Conservation (phyloP, 1,284 basidiomycete species). For the Paramarasmius palmivorus region DNA sequence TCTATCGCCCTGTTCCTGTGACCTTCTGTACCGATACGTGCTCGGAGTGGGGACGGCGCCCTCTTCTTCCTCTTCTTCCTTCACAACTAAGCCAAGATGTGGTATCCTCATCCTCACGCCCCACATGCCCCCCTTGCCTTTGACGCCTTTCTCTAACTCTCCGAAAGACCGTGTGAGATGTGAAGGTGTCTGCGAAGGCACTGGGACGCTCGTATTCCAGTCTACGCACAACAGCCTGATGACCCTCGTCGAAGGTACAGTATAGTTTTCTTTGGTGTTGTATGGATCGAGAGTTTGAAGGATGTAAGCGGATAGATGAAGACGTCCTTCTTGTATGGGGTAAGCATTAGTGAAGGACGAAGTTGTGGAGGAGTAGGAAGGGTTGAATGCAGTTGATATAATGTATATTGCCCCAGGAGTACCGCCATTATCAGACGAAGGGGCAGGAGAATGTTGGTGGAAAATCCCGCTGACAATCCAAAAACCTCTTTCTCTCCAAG, state of each 20-base stretch:
- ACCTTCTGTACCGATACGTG: too few species aligned
- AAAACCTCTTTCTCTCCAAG: conserved; percentile 90
- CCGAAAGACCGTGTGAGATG: conserved; percentile 80
- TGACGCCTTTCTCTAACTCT: conserved; percentile 59
- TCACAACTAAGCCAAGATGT: background rate
- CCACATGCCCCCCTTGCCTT: background rate
- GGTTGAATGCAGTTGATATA: conserved; percentile 76
- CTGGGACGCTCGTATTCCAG: conserved; percentile 85
- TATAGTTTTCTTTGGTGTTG: conserved; percentile 84
- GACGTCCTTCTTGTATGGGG: conserved; percentile 73
- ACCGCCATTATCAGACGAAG: conserved; percentile 18
- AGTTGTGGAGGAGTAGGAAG: conserved; percentile 59
- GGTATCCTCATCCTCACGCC: background rate
- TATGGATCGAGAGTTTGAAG: conserved; percentile 97
- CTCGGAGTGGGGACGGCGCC: too few species aligned
- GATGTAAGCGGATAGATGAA: conserved; percentile 95
- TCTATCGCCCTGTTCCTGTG: too few species aligned
- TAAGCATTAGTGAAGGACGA: conserved; percentile 74
- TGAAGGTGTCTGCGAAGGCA: conserved; percentile 75
- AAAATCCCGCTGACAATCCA: conserved; percentile 71
- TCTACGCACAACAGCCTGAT: conserved; percentile 89
- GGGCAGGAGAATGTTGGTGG: conserved; percentile 1
- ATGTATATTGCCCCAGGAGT: conserved; percentile 66
- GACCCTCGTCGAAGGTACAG: conserved; percentile 92
- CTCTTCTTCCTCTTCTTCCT: background rate